Percentiles rank a stretch among this genome's conserved stretches.
These are phyloP conservation scores for Spathaspora boniae DNA, from an alignment of 805 yeast genomes.

Conservation along the genomic window DNA sequence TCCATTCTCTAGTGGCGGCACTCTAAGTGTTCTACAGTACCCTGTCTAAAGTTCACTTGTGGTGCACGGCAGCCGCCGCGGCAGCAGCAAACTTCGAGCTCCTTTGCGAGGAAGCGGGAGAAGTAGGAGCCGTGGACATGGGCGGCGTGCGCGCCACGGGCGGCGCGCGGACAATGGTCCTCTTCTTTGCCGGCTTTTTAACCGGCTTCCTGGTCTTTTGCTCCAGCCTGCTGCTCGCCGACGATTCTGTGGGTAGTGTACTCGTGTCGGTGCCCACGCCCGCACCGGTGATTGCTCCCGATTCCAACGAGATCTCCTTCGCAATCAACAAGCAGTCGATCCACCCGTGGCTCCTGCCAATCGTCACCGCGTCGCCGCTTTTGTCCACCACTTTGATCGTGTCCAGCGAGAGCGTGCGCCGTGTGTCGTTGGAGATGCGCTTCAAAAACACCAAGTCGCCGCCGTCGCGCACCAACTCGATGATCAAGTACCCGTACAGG, in stretches of 20 bases:
- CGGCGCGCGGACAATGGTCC: conserved; percentile 5
- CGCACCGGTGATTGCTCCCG: conserved; percentile 8
- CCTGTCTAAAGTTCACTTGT: conserved; percentile 14
- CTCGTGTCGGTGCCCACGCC: no score
- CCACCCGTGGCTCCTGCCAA: conserved; percentile 58
- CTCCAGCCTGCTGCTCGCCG: conserved; percentile 4
- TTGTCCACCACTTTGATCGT: conserved; percentile 27
- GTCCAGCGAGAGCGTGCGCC: conserved; percentile 14
- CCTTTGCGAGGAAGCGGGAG: conserved; percentile 3
- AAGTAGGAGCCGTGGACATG: conserved; percentile 5
- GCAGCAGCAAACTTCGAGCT: conserved; percentile 38
- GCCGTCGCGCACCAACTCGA: conserved; percentile 57
- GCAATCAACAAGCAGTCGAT: conserved; percentile 67
- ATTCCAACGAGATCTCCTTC: conserved; percentile 43
- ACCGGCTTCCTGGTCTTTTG: conserved; percentile 12
- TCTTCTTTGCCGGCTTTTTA: conserved; percentile 13
- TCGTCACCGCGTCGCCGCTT: conserved; percentile 30
- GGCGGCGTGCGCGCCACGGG: conserved; percentile 3
- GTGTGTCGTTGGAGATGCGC: conserved; percentile 35
- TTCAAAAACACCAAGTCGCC: conserved; percentile 53
- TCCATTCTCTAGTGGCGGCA: conserved; percentile 1
- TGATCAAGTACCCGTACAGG: conserved; percentile 57
- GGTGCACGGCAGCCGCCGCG: conserved; percentile 46
- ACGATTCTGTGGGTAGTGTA: no score
- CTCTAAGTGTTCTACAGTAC: conserved; percentile 1